Conservation (phyloP, 2,329 filamentous ascomycete genomes). For the Epichloe coenophiala region DNA sequence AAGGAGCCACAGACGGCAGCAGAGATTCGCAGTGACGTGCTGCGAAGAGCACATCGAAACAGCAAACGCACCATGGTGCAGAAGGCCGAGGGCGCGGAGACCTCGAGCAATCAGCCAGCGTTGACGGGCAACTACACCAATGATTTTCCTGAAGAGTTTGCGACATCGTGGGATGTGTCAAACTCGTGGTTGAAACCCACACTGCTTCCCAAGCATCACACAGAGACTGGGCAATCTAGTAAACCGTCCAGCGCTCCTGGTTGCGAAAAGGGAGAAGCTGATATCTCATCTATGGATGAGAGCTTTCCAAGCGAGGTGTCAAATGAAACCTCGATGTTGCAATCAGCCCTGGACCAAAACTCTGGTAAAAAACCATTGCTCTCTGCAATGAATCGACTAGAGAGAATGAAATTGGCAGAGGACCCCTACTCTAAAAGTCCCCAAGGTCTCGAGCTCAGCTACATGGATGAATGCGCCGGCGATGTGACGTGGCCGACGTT, state of each 20-base stretch:
- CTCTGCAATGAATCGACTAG: slow-evolving; percentile 3
- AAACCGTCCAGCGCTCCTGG: neutral
- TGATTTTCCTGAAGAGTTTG: slow-evolving; percentile 40
- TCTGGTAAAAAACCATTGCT: slow-evolving; percentile 1
- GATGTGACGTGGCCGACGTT: slow-evolving; percentile 20
- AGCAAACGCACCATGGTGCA: slow-evolving; percentile 9
- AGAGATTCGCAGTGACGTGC: slow-evolving; percentile 18
- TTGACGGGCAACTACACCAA: slow-evolving; percentile 35
- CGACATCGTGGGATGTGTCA: slow-evolving; percentile 25
- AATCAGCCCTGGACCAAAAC: slow-evolving; percentile 18
- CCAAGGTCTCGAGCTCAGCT: slow-evolving; percentile 35
- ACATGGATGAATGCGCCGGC: slow-evolving; percentile 28
- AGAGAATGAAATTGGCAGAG: slow-evolving; percentile 9
- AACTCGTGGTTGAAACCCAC: slow-evolving; percentile 15
- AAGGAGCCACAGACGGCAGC: slow-evolving; percentile 16
- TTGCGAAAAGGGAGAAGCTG: slow-evolving; percentile 16
- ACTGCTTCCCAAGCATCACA: slow-evolving; percentile 11
- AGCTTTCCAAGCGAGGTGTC: slow-evolving; percentile 20
- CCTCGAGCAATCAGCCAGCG: neutral
- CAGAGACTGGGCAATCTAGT: neutral
- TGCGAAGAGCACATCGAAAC: slow-evolving; percentile 14
- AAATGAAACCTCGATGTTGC: slow-evolving; percentile 12
- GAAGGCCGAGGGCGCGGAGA: slow-evolving; percentile 4
- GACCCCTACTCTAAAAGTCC: slow-evolving; percentile 31
- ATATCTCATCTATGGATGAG: slow-evolving; percentile 27